A percentile compares a stretch with the other conserved stretches of the same genome.
phyloP scores from a whole-genome alignment of 441 rosid species.

The Pelargonium exstipulatum region DNA sequence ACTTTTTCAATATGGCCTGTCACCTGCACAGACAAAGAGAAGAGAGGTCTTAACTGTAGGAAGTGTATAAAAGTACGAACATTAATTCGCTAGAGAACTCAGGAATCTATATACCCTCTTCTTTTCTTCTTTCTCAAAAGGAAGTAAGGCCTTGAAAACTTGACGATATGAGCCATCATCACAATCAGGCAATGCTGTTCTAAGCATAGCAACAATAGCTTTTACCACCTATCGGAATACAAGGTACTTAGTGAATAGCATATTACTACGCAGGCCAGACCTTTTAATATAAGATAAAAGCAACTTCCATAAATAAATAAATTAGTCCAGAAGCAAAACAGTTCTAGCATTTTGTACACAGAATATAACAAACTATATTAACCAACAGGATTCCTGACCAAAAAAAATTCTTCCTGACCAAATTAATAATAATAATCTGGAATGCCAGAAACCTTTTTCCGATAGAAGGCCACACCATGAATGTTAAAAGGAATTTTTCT shows the following conservation, averaged over 20 bases:
- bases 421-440: neutral
- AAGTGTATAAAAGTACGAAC: neutral
- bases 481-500: slow-evolving; percentile 89
- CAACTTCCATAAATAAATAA: neutral
- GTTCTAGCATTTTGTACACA: neutral
- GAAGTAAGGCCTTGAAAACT: slow-evolving; percentile 86
- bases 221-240: slow-evolving; percentile 50
- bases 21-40: slow-evolving; percentile 44
- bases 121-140: slow-evolving; percentile 80
- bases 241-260: slow-evolving; percentile 15
- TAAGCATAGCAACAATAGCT: slow-evolving; percentile 78
- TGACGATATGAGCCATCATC: slow-evolving; percentile 76
- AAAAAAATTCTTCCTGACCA: neutral
- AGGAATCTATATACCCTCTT: slow-evolving; percentile 43
- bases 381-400: neutral
- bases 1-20: slow-evolving; percentile 77
- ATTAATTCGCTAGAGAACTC: neutral
- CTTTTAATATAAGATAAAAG: neutral
- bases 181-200: slow-evolving; percentile 61
- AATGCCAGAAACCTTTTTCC: slow-evolving; percentile 63
- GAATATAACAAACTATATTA: neutral
- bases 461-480: slow-evolving; percentile 92
- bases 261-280: slow-evolving; percentile 8
- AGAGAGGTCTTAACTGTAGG: neutral
- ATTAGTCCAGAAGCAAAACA: neutral